phyloP scores from a whole-genome alignment of 2,329 filamentous ascomycete species.

The Arthroderma sp. region DNA sequence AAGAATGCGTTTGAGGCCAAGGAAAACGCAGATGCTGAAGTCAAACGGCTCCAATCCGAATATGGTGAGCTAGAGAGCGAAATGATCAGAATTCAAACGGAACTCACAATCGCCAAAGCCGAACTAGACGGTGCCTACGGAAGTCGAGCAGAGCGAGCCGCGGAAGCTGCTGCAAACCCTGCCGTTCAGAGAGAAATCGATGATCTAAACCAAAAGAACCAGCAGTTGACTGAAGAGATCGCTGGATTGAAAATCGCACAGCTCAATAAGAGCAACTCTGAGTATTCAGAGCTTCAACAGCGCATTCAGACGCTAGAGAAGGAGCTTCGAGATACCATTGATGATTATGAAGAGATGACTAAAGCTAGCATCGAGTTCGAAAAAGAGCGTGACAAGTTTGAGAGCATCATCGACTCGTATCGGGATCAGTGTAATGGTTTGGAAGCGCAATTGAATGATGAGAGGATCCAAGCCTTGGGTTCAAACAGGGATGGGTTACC shows the following conservation, averaged over 20 bases:
- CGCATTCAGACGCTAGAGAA: conserved; percentile 45
- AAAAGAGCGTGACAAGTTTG: conserved; percentile 53
- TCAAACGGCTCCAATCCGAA: conserved; percentile 34
- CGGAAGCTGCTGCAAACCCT: conserved; percentile 48
- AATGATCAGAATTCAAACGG: conserved; percentile 53
- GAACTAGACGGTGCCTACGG: conserved; percentile 95
- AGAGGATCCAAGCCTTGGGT: conserved; percentile 53
- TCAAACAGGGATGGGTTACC: conserved; percentile 34
- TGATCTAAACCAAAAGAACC: conserved; percentile 37
- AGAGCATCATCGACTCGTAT: conserved; percentile 49
- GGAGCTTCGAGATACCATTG: conserved; percentile 54
- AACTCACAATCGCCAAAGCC: conserved; percentile 79
- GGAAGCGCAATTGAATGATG: conserved; percentile 52
- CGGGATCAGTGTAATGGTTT: conserved; percentile 50
- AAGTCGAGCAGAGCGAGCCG: conserved; percentile 52
- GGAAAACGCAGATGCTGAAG: conserved; percentile 23
- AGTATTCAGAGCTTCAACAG: conserved; percentile 25
- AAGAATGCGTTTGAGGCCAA: conserved; percentile 18
- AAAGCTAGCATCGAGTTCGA: conserved; percentile 58
- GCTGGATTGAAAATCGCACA: conserved; percentile 27
- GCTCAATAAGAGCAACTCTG: conserved; percentile 13
- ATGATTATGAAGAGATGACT: conserved; percentile 58
- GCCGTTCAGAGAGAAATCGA: conserved; percentile 48
- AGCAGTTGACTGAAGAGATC: conserved; percentile 34
- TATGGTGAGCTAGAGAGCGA: conserved; percentile 46